phyloP scores from a whole-genome alignment of 345 rosid species.

The Theobroma cacao region DNA sequence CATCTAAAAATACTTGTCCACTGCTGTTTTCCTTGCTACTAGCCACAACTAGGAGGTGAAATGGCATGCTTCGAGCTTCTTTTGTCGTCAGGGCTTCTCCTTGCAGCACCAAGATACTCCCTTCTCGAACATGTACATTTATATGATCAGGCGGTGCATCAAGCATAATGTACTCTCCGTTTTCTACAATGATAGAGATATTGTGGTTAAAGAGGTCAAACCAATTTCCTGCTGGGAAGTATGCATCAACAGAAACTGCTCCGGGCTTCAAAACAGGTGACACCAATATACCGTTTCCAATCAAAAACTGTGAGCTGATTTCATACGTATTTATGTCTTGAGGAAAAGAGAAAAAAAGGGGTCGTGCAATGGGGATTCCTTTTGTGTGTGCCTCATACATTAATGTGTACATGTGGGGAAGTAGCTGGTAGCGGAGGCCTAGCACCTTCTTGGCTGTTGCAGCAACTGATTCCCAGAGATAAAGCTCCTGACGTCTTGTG shows the following conservation, averaged over 20 bases:
- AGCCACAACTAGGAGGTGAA: conserved; percentile 44
- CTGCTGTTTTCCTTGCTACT: conserved; percentile 38
- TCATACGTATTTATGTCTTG: conserved; percentile 45
- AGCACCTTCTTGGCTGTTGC: conserved; percentile 58
- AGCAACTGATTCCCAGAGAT: conserved; percentile 69
- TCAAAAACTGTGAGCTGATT: conserved; percentile 45
- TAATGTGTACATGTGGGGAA: conserved; percentile 64
- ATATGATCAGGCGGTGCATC: conserved; percentile 49
- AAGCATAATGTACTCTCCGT: conserved; percentile 39
- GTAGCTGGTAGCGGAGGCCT: conserved; percentile 56
- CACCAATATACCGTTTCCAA: conserved; percentile 57
- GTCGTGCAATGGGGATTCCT: conserved; percentile 67
- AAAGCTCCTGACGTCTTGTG: conserved; percentile 54
- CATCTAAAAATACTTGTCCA: conserved; percentile 58
- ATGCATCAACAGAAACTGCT: conserved; percentile 37
- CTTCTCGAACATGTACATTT: conserved; percentile 59
- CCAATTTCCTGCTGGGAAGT: conserved; percentile 69
- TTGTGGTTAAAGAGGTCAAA: conserved; percentile 59
- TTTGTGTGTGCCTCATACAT: conserved; percentile 53
- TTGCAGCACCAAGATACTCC: conserved; percentile 65
- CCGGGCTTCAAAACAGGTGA: conserved; percentile 50
- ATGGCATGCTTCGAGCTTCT: conserved; percentile 53
- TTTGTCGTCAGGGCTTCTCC: conserved; percentile 57
- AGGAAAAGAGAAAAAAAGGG: conserved; percentile 70
- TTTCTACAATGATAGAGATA: conserved; percentile 12